phyloP scores from a whole-genome alignment of 164 flowering plant genomes.

The Annona squamosa region DNA sequence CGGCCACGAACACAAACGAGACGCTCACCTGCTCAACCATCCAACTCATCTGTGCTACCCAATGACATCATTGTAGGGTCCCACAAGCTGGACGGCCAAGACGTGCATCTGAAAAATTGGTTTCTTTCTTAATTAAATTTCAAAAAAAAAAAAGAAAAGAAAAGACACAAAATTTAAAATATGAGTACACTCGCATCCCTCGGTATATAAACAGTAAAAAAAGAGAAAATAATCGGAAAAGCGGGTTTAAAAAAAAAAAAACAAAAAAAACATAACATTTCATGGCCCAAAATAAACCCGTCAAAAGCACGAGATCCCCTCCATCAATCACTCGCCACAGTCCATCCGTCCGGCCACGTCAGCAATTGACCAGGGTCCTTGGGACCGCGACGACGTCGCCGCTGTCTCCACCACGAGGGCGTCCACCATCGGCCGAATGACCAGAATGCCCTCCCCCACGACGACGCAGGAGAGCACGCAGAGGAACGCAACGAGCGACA shows the following conservation, averaged over 20 bases:
- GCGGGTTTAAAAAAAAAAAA: not conserved
- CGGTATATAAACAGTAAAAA: no score
- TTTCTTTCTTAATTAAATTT: no score
- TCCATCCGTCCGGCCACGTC: not conserved
- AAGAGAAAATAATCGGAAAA: not conserved
- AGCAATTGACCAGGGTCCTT: not conserved
- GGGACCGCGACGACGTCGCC: not conserved
- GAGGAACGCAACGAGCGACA: constrained; percentile 26
- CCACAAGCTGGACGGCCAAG: no score
- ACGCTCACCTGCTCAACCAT: no score
- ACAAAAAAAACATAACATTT: not conserved
- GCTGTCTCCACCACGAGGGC: constrained; percentile 32
- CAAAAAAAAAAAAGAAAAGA: no score
- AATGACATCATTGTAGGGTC: no score
- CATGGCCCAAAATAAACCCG: not conserved
- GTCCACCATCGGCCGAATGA: constrained; percentile 49
- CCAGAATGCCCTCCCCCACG: constrained; percentile 48
- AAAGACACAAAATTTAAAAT: no score
- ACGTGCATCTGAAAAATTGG: no score
- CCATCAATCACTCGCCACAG: not conserved
- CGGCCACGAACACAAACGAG: no score
- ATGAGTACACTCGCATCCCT: no score
- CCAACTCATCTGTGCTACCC: no score
- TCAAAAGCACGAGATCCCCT: not conserved
- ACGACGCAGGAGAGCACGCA: constrained; percentile 30